Evolutionary conservation across 1,139 yeast species (phyloP).

Genomic region (Candida sanyaensis): DNA sequence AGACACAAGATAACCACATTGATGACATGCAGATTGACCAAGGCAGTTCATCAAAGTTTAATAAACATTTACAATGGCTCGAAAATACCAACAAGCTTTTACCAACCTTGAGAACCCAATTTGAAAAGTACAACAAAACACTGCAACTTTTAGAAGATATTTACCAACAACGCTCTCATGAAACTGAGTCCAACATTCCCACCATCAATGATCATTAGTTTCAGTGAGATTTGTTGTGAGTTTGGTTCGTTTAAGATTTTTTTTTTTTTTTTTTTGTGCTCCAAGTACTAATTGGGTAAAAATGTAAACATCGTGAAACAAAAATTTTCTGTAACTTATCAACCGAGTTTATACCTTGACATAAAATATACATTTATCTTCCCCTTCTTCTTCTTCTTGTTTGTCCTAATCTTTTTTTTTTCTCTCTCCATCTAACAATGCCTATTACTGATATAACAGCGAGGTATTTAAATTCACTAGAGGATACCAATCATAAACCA

Average conservation of each 20-base stretch:
- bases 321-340: not conserved
- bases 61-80: slow-evolving; percentile 24
- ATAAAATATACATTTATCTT: not conserved
- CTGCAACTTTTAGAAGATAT: slow-evolving; percentile 31
- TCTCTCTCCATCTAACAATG: not conserved
- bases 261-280: no score
- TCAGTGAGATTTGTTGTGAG: not conserved
- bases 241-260: no score
- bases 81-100: slow-evolving; percentile 28
- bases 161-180: slow-evolving; percentile 13
- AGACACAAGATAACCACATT: slow-evolving; percentile 13
- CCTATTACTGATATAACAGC: slow-evolving; percentile 28
- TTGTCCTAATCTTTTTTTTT: not conserved
- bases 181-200: not conserved
- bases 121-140: slow-evolving; percentile 32
- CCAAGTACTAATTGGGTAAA: not conserved
- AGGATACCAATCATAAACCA: slow-evolving; percentile 19
- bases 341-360: no score
- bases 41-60: slow-evolving; percentile 26
- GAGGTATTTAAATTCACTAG: slow-evolving; percentile 34
- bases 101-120: slow-evolving; percentile 34
- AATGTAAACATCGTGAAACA: not conserved
- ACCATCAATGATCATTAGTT: not conserved
- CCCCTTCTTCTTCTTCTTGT: not conserved
- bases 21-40: slow-evolving; percentile 10